phyloP scores from a whole-genome alignment of 2,329 filamentous ascomycete genomes.

The Teratosphaeria nubilosa region DNA sequence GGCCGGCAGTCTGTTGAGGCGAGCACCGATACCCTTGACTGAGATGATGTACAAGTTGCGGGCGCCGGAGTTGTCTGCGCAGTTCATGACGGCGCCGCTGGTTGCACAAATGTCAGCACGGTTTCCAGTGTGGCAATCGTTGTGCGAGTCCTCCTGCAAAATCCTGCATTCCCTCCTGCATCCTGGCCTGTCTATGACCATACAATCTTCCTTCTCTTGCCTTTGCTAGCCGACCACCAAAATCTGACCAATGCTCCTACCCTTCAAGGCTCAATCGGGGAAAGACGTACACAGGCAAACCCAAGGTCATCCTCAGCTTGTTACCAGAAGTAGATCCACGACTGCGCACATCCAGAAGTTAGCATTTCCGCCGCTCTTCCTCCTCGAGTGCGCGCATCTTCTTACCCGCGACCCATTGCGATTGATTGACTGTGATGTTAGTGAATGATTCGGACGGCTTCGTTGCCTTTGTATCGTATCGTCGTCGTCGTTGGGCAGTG shows the following conservation, averaged over 20 bases:
- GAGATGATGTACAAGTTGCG: conserved; percentile 99
- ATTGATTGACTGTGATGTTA: background rate
- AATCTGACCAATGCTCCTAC: background rate
- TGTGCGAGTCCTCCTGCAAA: background rate
- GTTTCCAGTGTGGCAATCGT: background rate
- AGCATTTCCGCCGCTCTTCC: background rate
- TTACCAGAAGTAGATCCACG: conserved; percentile 89
- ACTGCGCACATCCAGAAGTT: conserved; percentile 5
- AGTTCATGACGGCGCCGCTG: conserved; percentile 99
- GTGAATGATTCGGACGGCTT: background rate
- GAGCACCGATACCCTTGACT: conserved; percentile 96
- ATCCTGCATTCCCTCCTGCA: background rate
- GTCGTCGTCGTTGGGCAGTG: background rate
- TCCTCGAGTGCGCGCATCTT: background rate
- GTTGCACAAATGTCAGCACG: background rate
- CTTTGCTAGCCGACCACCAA: background rate
- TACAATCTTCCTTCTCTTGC: background rate
- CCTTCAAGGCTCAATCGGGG: background rate
- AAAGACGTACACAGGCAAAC: conserved; percentile 92
- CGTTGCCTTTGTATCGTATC: conserved; percentile 1
- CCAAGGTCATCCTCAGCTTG: conserved; percentile 99
- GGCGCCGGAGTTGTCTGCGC: conserved; percentile 97
- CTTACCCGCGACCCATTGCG: background rate
- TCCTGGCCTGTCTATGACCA: background rate
- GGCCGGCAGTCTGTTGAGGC: conserved; percentile 92